Evolutionary conservation across 257 asterid species (phyloP).

Genomic region (Buddleja alternifolia): DNA sequence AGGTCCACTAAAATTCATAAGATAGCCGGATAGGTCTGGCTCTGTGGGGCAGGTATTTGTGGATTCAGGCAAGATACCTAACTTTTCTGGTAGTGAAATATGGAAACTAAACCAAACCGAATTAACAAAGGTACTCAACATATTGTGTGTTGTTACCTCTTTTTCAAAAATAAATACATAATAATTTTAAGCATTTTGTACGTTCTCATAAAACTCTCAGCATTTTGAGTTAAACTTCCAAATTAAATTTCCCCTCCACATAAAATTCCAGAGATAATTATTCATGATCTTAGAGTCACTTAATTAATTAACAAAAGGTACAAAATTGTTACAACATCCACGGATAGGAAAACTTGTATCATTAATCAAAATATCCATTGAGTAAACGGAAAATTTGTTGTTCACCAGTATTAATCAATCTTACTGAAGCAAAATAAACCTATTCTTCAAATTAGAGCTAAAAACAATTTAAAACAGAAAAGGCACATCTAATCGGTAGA

Average conservation of each 20-base stretch:
- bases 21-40: no score
- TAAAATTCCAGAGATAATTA: neutral
- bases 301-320: neutral
- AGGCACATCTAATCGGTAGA: neutral
- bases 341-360: neutral
- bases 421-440: neutral
- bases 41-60: no score
- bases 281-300: slow-evolving; percentile 6
- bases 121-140: no score
- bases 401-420: no score
- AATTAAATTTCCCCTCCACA: neutral
- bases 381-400: no score
- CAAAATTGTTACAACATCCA: neutral
- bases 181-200: no score
- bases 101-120: no score
- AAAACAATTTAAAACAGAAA: neutral
- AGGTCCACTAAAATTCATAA: neutral
- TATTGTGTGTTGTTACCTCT: no score
- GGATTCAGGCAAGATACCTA: no score
- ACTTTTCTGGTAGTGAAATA: no score
- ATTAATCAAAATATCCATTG: no score
- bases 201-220: neutral
- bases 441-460: neutral
- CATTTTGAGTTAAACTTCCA: neutral
- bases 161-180: no score